Conservation (phyloP, 2,329 filamentous ascomycete genomes). For the Exserohilum rostratum region DNA sequence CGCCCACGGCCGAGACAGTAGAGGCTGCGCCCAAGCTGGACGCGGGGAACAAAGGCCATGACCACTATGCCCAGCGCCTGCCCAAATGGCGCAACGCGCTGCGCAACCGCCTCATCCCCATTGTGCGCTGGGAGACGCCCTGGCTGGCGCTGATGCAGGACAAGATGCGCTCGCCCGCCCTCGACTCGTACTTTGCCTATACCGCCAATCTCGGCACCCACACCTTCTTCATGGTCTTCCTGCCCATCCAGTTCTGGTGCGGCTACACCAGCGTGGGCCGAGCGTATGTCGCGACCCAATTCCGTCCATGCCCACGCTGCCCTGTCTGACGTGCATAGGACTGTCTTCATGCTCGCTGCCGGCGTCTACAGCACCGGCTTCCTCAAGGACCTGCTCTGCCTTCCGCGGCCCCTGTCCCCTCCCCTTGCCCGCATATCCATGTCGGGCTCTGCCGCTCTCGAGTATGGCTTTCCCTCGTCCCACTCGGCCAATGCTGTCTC, state of each 20-base stretch:
- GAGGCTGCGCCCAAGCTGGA: slow-evolving; percentile 52
- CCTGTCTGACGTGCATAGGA: slow-evolving; percentile 33
- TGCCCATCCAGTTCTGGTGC: slow-evolving; percentile 97
- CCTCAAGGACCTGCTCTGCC: slow-evolving; percentile 89
- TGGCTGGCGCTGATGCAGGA: slow-evolving; percentile 88
- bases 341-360: slow-evolving; percentile 67
- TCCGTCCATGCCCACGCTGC: slow-evolving; percentile 9
- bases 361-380: slow-evolving; percentile 79
- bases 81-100: slow-evolving; percentile 87
- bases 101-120: slow-evolving; percentile 80
- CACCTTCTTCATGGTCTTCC: slow-evolving; percentile 96
- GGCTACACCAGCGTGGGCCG: slow-evolving; percentile 84
- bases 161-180: slow-evolving; percentile 76
- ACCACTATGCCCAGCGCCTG: slow-evolving; percentile 77
- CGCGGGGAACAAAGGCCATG: slow-evolving; percentile 78
- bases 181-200: slow-evolving; percentile 96
- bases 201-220: slow-evolving; percentile 96
- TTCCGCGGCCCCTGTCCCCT: slow-evolving; percentile 89
- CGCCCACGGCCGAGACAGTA: slow-evolving; percentile 4
- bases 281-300: slow-evolving; percentile 68
- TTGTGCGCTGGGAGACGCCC: slow-evolving; percentile 93
- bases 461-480: slow-evolving; percentile 97
- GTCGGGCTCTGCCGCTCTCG: slow-evolving; percentile 91
- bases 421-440: slow-evolving; percentile 94
- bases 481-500: slow-evolving; percentile 97